Percentiles rank a stretch among this genome's conserved stretches.
Evolutionary conservation across 495 filamentous ascomycete genomes (phyloP).

Genomic region (Cercophora scortea): DNA sequence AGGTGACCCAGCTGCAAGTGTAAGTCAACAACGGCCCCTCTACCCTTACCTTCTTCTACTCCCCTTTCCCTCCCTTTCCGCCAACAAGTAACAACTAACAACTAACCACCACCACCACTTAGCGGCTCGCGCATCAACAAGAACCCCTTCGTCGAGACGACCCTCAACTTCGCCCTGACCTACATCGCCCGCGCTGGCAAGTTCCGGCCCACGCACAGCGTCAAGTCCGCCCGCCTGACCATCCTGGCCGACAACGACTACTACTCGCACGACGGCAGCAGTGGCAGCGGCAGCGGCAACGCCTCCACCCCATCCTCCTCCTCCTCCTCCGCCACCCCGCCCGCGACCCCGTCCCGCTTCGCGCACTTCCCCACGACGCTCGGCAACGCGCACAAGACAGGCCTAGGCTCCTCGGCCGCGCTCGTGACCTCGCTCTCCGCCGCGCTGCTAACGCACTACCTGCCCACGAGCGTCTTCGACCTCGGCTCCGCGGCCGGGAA

Average conservation of each 20-base stretch:
- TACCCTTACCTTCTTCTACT: background rate
- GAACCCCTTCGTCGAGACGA: conserved; percentile 88
- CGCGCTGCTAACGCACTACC: conserved; percentile 71
- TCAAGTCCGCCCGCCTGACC: conserved; percentile 65
- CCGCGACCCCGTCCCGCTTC: conserved; percentile 45
- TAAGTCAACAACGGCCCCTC: conserved; percentile 35
- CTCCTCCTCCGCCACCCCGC: conserved; percentile 10
- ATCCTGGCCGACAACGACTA: conserved; percentile 95
- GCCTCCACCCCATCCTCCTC: conserved; percentile 4
- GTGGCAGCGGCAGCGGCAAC: conserved; percentile 10
- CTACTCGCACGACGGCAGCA: conserved; percentile 67
- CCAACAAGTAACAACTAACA: background rate
- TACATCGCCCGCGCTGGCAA: conserved; percentile 58
- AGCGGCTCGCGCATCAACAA: conserved; percentile 26
- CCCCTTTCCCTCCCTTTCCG: background rate
- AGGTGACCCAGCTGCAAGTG: conserved; percentile 70
- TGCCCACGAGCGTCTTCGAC: conserved; percentile 52
- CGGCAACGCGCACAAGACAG: conserved; percentile 82
- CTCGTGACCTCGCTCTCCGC: conserved; percentile 87
- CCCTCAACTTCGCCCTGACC: conserved; percentile 77
- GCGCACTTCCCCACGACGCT: conserved; percentile 70
- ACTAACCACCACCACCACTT: conserved; percentile 8
- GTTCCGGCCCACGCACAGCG: conserved; percentile 42
- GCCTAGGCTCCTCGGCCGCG: conserved; percentile 90
- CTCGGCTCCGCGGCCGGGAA: conserved; percentile 26